Base-by-base conservation (phyloP, 139 green algal genomes). In the Chlorella sp. region DNA sequence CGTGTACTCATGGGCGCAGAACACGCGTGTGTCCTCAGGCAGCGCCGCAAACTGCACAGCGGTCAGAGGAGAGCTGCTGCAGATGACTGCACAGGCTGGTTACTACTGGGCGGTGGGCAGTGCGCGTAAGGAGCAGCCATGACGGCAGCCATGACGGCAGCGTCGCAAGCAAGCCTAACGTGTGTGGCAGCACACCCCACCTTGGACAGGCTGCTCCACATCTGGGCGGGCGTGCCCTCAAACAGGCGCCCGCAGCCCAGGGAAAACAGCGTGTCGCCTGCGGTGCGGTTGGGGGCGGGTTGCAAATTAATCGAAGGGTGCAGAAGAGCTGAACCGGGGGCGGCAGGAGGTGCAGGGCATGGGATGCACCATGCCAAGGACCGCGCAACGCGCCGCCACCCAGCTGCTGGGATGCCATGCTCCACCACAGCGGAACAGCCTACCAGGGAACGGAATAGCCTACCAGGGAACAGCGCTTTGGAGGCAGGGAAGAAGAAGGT, bases 191-290 rank as follows among this genome's bases (percentile, higher is more conserved):
- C n/a, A n/a, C n/a, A n/a, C n/a, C 51, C 14, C 65, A 97, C 79
- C 90, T 97, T 98, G n/a, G 83, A 92, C 44, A 98, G 89, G 6
- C 90, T 95, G 32, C 54, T 48, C 93, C 92, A 97, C 95, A 98
- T 98, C 86, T 92, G 91, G 19, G 83, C 56, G 1, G 93, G 89
- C 36, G 74, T 93, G 70, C 96, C 96, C 84, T 98, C 95, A 93
- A 98, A 98, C 76, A 98, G 87, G 11, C 95, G 90, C 0, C 96
- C 96, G 85, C 96, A 98, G 36, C 96, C 96, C 74, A 98, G 87
- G 1, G 91, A 87, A 84, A 98, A 98, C 32, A 98, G 90, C 0
- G 96, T 98, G 93, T 98, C 96, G 22, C 96, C 95, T 93, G 89
- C 85, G 40, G 9, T 2, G 72, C 11, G 26, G 28, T 6, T 46